Percentiles rank a stretch among this genome's conserved stretches.
phyloP scores from a whole-genome alignment of 176 grass and related monocot genomes.

The Aegilops umbellulata region DNA sequence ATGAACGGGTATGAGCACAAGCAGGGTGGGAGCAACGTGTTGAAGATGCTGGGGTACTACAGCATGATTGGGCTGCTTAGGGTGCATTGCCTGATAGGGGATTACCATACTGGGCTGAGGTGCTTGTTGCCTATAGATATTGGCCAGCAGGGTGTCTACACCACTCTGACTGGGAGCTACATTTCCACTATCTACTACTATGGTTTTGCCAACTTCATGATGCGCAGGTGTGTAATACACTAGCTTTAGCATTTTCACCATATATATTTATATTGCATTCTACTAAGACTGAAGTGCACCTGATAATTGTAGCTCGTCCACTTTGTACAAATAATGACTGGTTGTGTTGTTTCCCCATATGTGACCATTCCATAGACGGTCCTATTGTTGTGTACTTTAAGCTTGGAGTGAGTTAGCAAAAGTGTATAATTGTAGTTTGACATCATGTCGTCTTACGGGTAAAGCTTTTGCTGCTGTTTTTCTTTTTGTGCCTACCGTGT shows the following conservation, averaged over 20 bases:
- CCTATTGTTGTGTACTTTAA: neutral
- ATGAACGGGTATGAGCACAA: conserved; percentile 68
- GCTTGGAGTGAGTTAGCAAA: neutral
- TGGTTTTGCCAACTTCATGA: conserved; percentile 86
- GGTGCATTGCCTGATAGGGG: conserved; percentile 93
- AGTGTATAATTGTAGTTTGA: neutral
- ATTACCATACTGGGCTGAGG: conserved; percentile 88
- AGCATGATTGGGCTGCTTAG: conserved; percentile 96
- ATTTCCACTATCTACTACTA: conserved; percentile 97
- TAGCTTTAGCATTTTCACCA: neutral
- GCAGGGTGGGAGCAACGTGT: conserved; percentile 74
- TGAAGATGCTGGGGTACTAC: conserved; percentile 98
- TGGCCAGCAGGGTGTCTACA: conserved; percentile 92
- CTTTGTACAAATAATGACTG: neutral
- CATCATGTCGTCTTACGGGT: neutral
- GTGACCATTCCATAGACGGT: neutral
- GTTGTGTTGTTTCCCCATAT: neutral
- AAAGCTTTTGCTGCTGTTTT: neutral
- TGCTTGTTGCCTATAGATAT: conserved; percentile 84
- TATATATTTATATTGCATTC: conserved; percentile 11
- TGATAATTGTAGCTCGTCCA: neutral
- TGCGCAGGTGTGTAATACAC: conserved; percentile 58
- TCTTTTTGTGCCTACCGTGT: neutral
- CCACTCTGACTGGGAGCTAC: conserved; percentile 73
- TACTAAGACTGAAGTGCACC: neutral